These are phyloP conservation scores for Amoeboaphelidium protococcarum DNA, from an alignment of 371 early-diverging fungal species.

Conservation along the genomic window DNA sequence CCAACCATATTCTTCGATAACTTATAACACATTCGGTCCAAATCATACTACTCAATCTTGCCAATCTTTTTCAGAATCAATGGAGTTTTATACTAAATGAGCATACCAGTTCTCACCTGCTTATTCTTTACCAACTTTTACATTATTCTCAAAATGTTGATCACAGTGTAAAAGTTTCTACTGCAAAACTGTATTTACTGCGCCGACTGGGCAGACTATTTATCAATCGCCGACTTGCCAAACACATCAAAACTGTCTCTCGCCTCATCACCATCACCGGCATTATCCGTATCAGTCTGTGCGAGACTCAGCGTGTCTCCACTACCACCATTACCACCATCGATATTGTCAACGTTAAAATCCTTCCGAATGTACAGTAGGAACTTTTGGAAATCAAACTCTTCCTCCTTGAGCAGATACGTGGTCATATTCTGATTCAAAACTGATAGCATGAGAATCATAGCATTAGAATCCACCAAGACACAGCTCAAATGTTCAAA, in stretches of 20 bases:
- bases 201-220: too few species aligned
- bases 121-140: conserved; percentile 56
- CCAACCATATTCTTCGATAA: not conserved
- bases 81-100: not conserved
- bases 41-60: not conserved
- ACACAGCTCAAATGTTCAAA: conserved; percentile 49
- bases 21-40: not conserved
- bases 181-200: too few species aligned
- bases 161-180: conserved; percentile 41
- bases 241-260: too few species aligned
- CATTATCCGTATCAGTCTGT: too few species aligned
- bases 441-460: conserved; percentile 47
- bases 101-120: conserved; percentile 3
- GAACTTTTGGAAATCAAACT: too few species aligned
- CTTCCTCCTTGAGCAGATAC: not conserved
- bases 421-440: conserved; percentile 11
- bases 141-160: conserved; percentile 40
- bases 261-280: too few species aligned
- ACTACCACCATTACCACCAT: too few species aligned
- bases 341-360: too few species aligned
- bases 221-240: too few species aligned
- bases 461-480: conserved; percentile 49
- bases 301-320: too few species aligned
- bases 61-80: not conserved
- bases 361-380: too few species aligned